Evolutionary conservation across 371 early-diverging fungal genomes (phyloP).

Genomic region (Rhizopus stolonifer): DNA sequence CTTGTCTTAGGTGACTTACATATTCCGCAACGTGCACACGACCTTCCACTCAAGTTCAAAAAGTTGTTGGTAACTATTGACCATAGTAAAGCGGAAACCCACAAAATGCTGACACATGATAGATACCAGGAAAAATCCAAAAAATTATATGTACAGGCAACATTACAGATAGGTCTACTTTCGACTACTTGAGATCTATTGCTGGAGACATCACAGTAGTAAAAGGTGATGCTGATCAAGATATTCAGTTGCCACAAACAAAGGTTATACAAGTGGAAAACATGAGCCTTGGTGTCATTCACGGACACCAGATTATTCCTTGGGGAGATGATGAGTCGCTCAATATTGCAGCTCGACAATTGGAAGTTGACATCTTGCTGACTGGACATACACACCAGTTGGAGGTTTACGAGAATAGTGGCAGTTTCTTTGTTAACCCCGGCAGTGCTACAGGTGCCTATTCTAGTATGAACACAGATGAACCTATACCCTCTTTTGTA

Average conservation of each 20-base stretch:
- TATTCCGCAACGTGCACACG: conserved; percentile 88
- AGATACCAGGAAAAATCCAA: conserved; percentile 94
- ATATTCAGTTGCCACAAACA: conserved; percentile 59
- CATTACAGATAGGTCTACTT: conserved; percentile 75
- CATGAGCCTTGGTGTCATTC: conserved; percentile 80
- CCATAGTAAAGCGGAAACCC: too few relatives aligned
- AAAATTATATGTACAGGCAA: conserved; percentile 94
- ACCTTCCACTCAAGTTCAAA: conserved; percentile 88
- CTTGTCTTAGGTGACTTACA: conserved; percentile 93
- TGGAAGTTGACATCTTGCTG: conserved; percentile 90
- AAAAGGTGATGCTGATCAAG: conserved; percentile 86
- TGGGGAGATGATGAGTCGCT: conserved; percentile 85
- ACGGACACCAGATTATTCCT: conserved; percentile 90
- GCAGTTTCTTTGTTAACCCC: conserved; percentile 90
- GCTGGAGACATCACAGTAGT: conserved; percentile 78
- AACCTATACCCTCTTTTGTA: conserved; percentile 86
- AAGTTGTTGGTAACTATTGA: conserved; percentile 69
- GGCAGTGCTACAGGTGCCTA: conserved; percentile 93
- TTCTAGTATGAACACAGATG: conserved; percentile 39
- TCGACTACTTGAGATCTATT: conserved; percentile 84
- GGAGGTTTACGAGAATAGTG: conserved; percentile 88
- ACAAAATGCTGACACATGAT: conserved; percentile 1
- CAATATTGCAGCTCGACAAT: conserved; percentile 76
- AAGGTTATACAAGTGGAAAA: conserved; percentile 76
- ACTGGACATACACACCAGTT: conserved; percentile 88